These are phyloP conservation scores for Hibiscus trionum DNA, from an alignment of 345 rosid genomes.

Conservation along the genomic window DNA sequence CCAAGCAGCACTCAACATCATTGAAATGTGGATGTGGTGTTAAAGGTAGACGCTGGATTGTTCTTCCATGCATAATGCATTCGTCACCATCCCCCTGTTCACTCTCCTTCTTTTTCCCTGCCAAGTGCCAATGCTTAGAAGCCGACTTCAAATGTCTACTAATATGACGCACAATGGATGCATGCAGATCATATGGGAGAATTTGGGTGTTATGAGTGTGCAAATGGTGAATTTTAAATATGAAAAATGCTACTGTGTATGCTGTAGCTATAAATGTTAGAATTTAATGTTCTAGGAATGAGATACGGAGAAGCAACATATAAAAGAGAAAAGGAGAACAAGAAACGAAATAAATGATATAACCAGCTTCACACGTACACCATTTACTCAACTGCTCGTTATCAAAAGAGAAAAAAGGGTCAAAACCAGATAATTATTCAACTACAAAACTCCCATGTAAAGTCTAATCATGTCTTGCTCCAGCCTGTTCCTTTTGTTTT, in stretches of 20 bases:
- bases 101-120: not conserved
- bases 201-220: too few species aligned
- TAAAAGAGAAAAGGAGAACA: not conserved
- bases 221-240: too few species aligned
- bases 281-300: not conserved
- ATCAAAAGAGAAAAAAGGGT: not conserved
- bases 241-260: not conserved
- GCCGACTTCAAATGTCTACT: not conserved
- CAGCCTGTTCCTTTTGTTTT: not conserved
- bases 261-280: not conserved
- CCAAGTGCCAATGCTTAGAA: not conserved
- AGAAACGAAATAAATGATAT: not conserved
- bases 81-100: constrained; percentile 15
- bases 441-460: not conserved
- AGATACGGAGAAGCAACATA: not conserved
- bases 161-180: not conserved
- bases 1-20: constrained; percentile 11
- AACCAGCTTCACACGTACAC: not conserved
- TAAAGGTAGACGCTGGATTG: constrained; percentile 31
- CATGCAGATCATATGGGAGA: not conserved
- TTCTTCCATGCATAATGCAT: constrained; percentile 33
- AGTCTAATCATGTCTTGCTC: not conserved
- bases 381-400: not conserved
- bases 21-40: constrained; percentile 14
- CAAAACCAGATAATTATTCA: not conserved